Percentiles rank a stretch among this genome's conserved stretches.
phyloP scores from a whole-genome alignment of 2,329 filamentous ascomycete species.

The Arthrinium puccinioides region DNA sequence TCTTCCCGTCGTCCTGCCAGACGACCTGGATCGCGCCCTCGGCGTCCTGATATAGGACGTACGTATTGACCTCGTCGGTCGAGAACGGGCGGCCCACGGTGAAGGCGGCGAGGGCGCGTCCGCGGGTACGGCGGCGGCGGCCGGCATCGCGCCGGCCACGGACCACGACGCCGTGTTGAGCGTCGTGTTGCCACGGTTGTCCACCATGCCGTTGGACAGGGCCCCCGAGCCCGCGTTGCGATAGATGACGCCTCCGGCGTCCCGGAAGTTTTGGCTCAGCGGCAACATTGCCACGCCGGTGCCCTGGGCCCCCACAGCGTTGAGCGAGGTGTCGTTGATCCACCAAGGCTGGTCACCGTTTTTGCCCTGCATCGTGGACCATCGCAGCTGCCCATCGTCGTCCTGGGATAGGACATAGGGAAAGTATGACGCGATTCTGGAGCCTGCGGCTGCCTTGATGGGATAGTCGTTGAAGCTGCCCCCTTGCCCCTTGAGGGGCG shows the following conservation, averaged over 20 bases:
- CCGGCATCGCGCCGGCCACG: background rate
- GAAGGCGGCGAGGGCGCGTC: conserved; percentile 13
- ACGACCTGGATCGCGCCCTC: conserved; percentile 11
- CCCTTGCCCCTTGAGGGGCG: conserved; percentile 8
- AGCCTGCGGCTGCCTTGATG: conserved; percentile 8
- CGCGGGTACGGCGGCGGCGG: conserved; percentile 5
- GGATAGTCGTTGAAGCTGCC: conserved; percentile 13
- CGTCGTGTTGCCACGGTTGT: conserved; percentile 27
- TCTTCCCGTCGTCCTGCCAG: conserved; percentile 12
- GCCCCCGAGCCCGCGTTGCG: background rate
- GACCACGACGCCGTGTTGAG: conserved; percentile 7
- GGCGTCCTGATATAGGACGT: conserved; percentile 13
- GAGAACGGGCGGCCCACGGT: conserved; percentile 14
- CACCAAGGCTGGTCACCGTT: conserved; percentile 12
- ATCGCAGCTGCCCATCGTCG: conserved; percentile 11
- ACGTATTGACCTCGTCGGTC: conserved; percentile 12
- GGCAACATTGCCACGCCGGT: conserved; percentile 5
- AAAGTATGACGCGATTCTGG: conserved; percentile 13
- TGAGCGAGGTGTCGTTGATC: conserved; percentile 10
- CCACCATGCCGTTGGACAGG: conserved; percentile 22
- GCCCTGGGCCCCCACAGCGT: background rate
- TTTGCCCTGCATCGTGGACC: conserved; percentile 10
- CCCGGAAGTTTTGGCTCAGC: conserved; percentile 1
- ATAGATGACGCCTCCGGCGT: conserved; percentile 6
- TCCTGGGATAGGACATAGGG: conserved; percentile 15